Evolutionary conservation across 305 asterid species (phyloP).

Genomic region (Striga hermonthica): DNA sequence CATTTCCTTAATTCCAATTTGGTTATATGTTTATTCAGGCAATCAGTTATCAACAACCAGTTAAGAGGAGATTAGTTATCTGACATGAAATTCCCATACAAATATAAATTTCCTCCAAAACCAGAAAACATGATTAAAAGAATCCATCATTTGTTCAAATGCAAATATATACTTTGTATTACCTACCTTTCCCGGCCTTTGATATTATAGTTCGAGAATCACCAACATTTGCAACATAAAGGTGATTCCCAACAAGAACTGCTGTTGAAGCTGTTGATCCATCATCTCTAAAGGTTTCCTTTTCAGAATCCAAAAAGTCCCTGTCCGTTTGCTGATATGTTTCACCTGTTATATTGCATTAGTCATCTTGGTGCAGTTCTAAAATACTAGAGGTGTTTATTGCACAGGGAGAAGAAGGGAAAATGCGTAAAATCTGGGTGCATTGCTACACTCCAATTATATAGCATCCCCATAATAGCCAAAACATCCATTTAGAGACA

Average conservation of each 20-base stretch:
- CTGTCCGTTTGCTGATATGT: constrained; percentile 81
- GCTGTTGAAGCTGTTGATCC: constrained; percentile 93
- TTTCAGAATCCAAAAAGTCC: constrained; percentile 87
- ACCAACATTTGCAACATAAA: constrained; percentile 98
- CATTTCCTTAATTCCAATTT: constrained; percentile 15
- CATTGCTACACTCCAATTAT: too few relatives aligned
- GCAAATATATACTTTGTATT: background rate
- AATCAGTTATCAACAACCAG: constrained; percentile 13
- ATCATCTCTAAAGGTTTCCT: constrained; percentile 88
- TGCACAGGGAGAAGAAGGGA: background rate
- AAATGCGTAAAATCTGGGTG: background rate
- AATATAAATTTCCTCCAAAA: constrained; percentile 14
- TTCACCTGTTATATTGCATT: constrained; percentile 53
- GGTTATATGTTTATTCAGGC: constrained; percentile 3
- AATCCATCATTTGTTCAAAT: constrained; percentile 10
- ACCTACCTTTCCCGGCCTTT: constrained; percentile 84
- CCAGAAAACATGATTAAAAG: constrained; percentile 12
- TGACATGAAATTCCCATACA: constrained; percentile 11
- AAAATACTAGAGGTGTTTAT: constrained; percentile 6
- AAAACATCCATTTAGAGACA: background rate
- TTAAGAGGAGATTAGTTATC: constrained; percentile 8
- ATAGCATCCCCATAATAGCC: constrained; percentile 6
- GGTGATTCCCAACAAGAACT: constrained; percentile 83
- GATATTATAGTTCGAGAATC: constrained; percentile 94
- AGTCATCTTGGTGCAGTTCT: constrained; percentile 25